Conservation (phyloP, 148 eudicot genomes). For the Spergularia bocconei region DNA sequence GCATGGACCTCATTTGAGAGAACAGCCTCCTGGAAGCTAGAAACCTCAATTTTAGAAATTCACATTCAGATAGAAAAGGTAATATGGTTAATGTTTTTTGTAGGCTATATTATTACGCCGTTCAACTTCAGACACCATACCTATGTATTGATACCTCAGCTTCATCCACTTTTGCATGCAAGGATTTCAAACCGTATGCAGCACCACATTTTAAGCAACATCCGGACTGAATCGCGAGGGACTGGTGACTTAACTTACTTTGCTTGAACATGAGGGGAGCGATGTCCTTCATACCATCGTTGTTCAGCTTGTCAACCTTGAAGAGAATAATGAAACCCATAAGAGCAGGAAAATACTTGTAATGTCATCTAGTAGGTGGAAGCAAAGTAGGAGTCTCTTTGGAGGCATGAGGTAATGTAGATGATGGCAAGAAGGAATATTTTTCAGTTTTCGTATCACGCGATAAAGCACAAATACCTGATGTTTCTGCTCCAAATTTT, state of each 20-base stretch:
- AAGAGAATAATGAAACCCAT: not conserved
- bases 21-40: slow-evolving; percentile 56
- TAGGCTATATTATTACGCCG: not conserved
- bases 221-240: slow-evolving; percentile 41
- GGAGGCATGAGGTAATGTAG: not conserved
- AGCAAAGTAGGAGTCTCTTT: not conserved
- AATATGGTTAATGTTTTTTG: not conserved
- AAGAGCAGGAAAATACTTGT: not conserved
- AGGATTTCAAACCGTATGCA: slow-evolving; percentile 43
- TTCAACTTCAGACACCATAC: slow-evolving; percentile 33
- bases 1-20: slow-evolving; percentile 33
- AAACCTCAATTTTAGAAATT: slow-evolving; percentile 10
- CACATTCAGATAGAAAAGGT: slow-evolving; percentile 6
- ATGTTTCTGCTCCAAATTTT: slow-evolving; percentile 19
- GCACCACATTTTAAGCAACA: slow-evolving; percentile 74
- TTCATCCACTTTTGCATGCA: slow-evolving; percentile 34
- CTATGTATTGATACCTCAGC: slow-evolving; percentile 42
- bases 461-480: slow-evolving; percentile 23
- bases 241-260: slow-evolving; percentile 27
- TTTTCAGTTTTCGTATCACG: not conserved
- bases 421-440: not conserved
- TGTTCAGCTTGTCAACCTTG: slow-evolving; percentile 40
- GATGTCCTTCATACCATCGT: slow-evolving; percentile 36
- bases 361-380: not conserved
- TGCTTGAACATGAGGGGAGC: slow-evolving; percentile 47